These are phyloP conservation scores for Torulaspora globosa DNA, from an alignment of 1,139 yeast species.

Conservation along the genomic window DNA sequence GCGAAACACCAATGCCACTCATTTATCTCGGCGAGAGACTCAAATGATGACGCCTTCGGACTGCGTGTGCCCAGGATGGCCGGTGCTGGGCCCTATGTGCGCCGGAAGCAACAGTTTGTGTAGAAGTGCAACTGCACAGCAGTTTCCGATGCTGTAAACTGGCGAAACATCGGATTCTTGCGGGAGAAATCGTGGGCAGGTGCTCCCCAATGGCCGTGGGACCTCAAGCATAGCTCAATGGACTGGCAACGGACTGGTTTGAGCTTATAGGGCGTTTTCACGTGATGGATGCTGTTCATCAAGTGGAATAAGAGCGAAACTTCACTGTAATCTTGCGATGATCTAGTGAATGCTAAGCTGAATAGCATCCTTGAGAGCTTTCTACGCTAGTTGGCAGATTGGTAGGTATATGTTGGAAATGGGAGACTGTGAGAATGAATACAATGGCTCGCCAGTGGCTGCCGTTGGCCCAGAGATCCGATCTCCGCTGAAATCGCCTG, in stretches of 20 bases:
- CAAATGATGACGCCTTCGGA: too few species aligned
- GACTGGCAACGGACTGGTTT: background rate
- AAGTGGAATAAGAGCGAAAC: background rate
- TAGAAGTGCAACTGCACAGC: background rate
- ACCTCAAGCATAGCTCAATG: background rate
- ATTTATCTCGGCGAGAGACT: too few species aligned
- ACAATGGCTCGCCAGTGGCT: slow-evolving; percentile 1
- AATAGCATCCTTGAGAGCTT: too few species aligned
- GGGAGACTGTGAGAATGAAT: slow-evolving; percentile 1
- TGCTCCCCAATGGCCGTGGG: background rate
- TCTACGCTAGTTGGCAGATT: background rate
- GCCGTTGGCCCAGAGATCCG: background rate
- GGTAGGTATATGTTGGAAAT: background rate
- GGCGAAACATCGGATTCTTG: background rate
- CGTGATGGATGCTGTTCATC: background rate
- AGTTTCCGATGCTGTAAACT: background rate
- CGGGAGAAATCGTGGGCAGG: background rate
- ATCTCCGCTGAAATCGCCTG: slow-evolving; percentile 7
- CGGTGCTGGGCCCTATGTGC: too few species aligned
- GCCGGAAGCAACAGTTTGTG: too few species aligned
- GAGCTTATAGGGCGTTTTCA: background rate
- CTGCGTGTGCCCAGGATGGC: too few species aligned
- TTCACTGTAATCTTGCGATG: background rate
- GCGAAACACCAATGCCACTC: too few species aligned
- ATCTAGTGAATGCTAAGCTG: background rate